These are phyloP conservation scores for Spathaspora sp. DNA, from an alignment of 1,139 yeast species.

Conservation along the genomic window DNA sequence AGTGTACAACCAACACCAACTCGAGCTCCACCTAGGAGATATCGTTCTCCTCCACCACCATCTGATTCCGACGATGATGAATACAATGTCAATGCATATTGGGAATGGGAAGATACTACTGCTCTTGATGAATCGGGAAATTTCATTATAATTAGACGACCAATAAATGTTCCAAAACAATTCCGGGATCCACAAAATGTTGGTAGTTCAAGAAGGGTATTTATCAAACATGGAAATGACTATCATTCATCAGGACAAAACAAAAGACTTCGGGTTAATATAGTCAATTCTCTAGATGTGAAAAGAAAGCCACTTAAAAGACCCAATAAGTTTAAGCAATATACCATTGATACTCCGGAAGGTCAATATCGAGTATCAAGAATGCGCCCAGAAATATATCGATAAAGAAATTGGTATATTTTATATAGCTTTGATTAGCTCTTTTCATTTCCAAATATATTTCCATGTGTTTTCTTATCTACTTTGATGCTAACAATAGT, in stretches of 20 bases:
- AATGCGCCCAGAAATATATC: not conserved
- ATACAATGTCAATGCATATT: conserved; percentile 13
- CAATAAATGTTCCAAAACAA: conserved; percentile 20
- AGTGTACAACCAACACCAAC: not conserved
- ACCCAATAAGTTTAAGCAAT: not conserved
- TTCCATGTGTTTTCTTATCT: conserved; percentile 21
- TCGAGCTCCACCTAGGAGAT: not conserved
- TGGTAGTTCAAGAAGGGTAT: conserved; percentile 16
- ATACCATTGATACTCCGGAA: not conserved
- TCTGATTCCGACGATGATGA: conserved; percentile 9
- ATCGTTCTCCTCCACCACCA: not conserved
- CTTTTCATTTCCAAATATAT: conserved; percentile 8
- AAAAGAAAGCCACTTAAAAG: not conserved
- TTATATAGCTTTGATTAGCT: not conserved
- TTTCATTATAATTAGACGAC: conserved; percentile 22
- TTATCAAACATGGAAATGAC: conserved; percentile 15
- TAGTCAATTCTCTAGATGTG: not conserved
- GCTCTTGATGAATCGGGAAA: conserved; percentile 20
- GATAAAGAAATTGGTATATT: not conserved
- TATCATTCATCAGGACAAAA: not conserved
- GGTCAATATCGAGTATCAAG: not conserved
- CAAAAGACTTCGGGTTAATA: not conserved
- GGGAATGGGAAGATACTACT: conserved; percentile 29
- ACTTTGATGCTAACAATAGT: conserved; percentile 27
- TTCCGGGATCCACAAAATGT: conserved; percentile 15